These are phyloP conservation scores for Saprolegnia parasitica DNA, from an alignment of 352 stramenopile species.

Conservation along the genomic window DNA sequence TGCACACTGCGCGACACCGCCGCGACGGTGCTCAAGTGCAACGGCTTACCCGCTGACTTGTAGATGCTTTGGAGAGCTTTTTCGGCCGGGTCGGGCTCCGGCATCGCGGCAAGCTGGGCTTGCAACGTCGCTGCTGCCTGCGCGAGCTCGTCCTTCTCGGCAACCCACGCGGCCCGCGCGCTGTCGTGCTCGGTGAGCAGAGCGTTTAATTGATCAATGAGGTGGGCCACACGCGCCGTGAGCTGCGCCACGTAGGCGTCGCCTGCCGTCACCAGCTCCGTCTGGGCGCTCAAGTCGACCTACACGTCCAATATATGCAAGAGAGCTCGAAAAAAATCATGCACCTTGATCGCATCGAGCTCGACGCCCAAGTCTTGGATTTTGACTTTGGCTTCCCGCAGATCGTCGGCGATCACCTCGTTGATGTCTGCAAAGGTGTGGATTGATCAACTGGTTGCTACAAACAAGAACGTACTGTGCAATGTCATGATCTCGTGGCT, in stretches of 20 bases:
- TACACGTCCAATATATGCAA: not conserved
- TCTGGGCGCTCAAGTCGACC: conserved; percentile 7
- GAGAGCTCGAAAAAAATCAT: too few relatives aligned
- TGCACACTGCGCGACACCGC: not conserved
- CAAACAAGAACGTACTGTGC: not conserved
- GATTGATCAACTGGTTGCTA: not conserved
- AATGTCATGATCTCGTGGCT: conserved; percentile 1
- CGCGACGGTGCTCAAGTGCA: not conserved
- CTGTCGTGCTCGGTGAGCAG: not conserved
- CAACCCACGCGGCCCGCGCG: not conserved
- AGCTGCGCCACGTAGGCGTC: conserved; percentile 9
- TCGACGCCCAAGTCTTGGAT: conserved; percentile 6
- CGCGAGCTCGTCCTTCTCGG: not conserved
- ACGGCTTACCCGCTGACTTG: not conserved
- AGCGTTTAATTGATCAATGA: not conserved
- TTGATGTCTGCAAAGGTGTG: not conserved
- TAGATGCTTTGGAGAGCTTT: not conserved
- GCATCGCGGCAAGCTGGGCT: not conserved
- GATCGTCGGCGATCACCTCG: not conserved
- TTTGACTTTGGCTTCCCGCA: not conserved
- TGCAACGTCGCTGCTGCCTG: not conserved
- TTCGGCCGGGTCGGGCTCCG: conserved; percentile 1
- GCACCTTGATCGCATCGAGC: not conserved
- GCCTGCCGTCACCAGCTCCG: conserved; percentile 10
- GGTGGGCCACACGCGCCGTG: not conserved